A percentile compares a stretch with the other conserved stretches of the same genome.
Conservation (phyloP, 139 green algal genomes). For the Picochlorum sp. region DNA sequence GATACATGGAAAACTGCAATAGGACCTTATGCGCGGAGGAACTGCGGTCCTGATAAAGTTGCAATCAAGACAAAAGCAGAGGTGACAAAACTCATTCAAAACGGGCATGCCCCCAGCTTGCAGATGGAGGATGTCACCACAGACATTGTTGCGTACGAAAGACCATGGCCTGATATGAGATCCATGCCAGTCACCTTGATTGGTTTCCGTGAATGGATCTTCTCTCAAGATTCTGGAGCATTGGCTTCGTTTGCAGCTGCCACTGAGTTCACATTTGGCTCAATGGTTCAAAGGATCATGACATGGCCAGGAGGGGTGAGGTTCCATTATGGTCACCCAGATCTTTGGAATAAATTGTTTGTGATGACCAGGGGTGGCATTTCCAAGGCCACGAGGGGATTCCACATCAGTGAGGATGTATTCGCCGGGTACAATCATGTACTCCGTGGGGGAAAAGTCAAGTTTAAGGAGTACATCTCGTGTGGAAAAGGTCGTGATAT, state of each 20-base stretch:
- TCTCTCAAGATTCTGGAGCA: conserved; percentile 53
- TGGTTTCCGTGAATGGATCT: conserved; percentile 61
- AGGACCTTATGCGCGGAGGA: background rate
- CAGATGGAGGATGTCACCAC: background rate
- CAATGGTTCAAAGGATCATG: conserved; percentile 70
- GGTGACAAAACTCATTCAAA: background rate
- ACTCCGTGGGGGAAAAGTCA: conserved; percentile 60
- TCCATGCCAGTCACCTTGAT: conserved; percentile 42
- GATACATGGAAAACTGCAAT: background rate
- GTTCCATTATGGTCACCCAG: conserved; percentile 90
- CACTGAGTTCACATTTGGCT: conserved; percentile 68
- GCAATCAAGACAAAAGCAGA: background rate
- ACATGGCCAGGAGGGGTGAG: conserved; percentile 52
- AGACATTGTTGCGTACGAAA: conserved; percentile 5
- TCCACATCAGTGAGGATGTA: conserved; percentile 59
- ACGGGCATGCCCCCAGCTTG: background rate
- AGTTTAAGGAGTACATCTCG: conserved; percentile 79
- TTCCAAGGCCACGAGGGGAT: conserved; percentile 41
- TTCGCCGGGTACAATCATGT: conserved; percentile 71
- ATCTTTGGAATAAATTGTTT: conserved; percentile 83
- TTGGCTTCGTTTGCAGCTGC: conserved; percentile 61
- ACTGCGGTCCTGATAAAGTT: background rate
- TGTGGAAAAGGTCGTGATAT: conserved; percentile 83
- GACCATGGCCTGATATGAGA: conserved; percentile 22
- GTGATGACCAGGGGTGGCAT: conserved; percentile 67